These are phyloP conservation scores for Stemphylium lycopersici DNA, from an alignment of 2,329 filamentous ascomycete genomes.

Conservation along the genomic window DNA sequence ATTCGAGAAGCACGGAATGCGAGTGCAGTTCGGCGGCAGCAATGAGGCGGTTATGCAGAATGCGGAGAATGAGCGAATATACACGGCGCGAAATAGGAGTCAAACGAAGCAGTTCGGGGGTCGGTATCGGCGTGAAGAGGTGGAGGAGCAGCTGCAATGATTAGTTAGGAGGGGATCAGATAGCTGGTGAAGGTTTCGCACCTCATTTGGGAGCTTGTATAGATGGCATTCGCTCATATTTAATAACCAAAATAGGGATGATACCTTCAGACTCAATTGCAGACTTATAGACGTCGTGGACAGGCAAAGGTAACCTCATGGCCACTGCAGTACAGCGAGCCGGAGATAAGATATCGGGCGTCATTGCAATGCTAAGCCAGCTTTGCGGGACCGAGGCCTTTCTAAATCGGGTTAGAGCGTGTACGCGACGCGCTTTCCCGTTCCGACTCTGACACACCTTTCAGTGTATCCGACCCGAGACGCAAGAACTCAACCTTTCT, in stretches of 20 bases:
- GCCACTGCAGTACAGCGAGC: neutral
- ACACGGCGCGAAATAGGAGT: conserved; percentile 67
- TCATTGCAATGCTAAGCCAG: conserved; percentile 28
- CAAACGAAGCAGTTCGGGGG: conserved; percentile 57
- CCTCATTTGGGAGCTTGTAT: conserved; percentile 49
- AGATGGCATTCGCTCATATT: conserved; percentile 40
- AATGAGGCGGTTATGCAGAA: conserved; percentile 69
- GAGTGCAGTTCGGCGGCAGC: conserved; percentile 63
- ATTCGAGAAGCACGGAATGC: conserved; percentile 76
- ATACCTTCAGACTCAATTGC: neutral
- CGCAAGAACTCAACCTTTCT: neutral
- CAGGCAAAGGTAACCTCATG: conserved; percentile 25
- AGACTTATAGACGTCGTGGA: conserved; percentile 7
- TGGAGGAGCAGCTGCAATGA: conserved; percentile 50
- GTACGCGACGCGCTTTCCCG: conserved; percentile 35
- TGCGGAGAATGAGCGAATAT: conserved; percentile 65
- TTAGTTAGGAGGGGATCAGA: conserved; percentile 19
- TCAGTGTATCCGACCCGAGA: conserved; percentile 14
- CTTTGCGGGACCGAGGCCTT: conserved; percentile 12
- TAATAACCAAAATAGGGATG: neutral
- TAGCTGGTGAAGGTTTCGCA: conserved; percentile 10
- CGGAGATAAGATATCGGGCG: conserved; percentile 36
- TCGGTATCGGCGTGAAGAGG: conserved; percentile 51
- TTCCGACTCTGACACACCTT: conserved; percentile 28
- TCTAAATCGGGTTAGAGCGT: conserved; percentile 23